Conservation (phyloP, 106 monocot species). For the Dioscorea zingiberensis region DNA sequence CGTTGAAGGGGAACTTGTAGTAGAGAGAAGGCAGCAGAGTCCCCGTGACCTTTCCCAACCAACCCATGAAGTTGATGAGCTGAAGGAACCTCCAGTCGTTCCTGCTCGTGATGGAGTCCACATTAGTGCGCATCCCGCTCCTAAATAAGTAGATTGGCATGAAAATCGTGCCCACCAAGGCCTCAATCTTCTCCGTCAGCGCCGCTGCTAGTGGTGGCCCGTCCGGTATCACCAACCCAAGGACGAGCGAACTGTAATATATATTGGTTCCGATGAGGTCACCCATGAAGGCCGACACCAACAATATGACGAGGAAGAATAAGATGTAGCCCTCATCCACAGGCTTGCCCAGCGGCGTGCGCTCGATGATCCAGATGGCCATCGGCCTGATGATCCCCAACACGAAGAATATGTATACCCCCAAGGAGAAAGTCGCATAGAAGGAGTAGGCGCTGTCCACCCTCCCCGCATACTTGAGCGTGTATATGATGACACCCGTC, state of each 20-base stretch:
- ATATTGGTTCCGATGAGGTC: slow-evolving; percentile 21
- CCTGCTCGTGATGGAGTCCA: not conserved
- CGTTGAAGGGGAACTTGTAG: slow-evolving; percentile 25
- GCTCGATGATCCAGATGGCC: slow-evolving; percentile 28
- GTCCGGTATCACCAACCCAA: slow-evolving; percentile 33
- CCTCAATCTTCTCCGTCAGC: slow-evolving; percentile 31
- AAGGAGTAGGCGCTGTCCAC: not conserved
- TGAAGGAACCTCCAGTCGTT: not conserved
- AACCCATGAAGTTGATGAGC: slow-evolving; percentile 12
- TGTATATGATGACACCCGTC: slow-evolving; percentile 3
- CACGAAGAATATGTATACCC: slow-evolving; percentile 1
- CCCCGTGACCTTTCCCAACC: slow-evolving; percentile 28
- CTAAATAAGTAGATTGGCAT: slow-evolving; percentile 25
- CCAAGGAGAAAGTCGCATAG: not conserved
- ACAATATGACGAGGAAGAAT: slow-evolving; percentile 16
- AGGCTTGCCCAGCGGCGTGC: slow-evolving; percentile 32
- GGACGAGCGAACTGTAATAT: slow-evolving; percentile 15
- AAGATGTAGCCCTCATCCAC: slow-evolving; percentile 30
- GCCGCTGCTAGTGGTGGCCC: slow-evolving; percentile 34
- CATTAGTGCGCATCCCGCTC: slow-evolving; percentile 13
- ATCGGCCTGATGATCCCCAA: slow-evolving; percentile 11
- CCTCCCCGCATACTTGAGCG: slow-evolving; percentile 7
- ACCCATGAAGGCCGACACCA: slow-evolving; percentile 16
- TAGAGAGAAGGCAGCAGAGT: slow-evolving; percentile 23
- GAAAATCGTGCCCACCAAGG: slow-evolving; percentile 17